Evolutionary conservation across 2,329 filamentous ascomycete species (phyloP), one percentile per base, ranked within the genome.

Genomic region (Botrytis porri): DNA sequence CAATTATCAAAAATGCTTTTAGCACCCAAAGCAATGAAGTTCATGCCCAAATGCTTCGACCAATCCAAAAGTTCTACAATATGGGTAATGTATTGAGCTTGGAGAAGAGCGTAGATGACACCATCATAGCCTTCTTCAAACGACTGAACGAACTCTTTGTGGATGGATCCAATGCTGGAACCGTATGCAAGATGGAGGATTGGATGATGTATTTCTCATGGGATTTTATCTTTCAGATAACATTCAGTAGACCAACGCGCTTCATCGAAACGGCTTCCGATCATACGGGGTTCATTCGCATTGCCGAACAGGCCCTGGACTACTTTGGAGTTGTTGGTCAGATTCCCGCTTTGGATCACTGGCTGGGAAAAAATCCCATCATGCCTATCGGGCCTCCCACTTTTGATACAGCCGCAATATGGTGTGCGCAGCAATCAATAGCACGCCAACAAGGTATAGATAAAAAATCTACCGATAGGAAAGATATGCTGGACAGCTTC

Each of bases 401-500:
- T 12, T 72, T 77, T 54, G 74, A 71, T 14, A n/a, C 43, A 22
- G 66, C 74, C 8, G 75, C 75, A 12, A 29, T 29, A 10, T 75
- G 69, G 12, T 77, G 75, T 69, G 70, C 73, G 12, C 41, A 75
- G 54, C 67, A 74, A 73, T 59, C 37, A 18, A 74, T 74, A 8
- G 63, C 54, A 7, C 66, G 74, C 3, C 67, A 74, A 62, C 29
- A 72, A 45, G 39, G 25, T 37, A 59, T 10, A 3, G 43, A 39
- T 32, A 29, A 2, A 14, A 69, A 3, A 77, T 82, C 1, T 91
- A 91, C 79, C 84, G 84, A 1, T 84, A 83, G 66, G 83, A 82
- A 43, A 82, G 69, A 72, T 41, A 74, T 72, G 39, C 62, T n/a
- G n/a, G n/a, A n/a, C n/a, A n/a, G n/a, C n/a, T n/a, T n/a, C n/a